A percentile compares a stretch with the other conserved stretches of the same genome.
Conservation (phyloP, 345 rosid genomes). For the Sonneratia caseolaris region DNA sequence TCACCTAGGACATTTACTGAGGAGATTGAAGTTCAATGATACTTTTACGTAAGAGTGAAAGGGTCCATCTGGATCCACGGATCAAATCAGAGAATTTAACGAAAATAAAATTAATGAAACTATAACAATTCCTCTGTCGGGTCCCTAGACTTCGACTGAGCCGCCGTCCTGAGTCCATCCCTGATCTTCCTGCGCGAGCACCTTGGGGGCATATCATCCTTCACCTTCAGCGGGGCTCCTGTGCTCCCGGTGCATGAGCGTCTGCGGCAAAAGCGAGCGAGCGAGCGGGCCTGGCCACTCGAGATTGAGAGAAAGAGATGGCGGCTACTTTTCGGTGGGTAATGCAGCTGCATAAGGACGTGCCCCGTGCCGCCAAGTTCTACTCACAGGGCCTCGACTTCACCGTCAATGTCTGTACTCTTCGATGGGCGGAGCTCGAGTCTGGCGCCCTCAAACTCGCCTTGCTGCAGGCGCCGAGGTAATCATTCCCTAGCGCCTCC, state of each 20-base stretch:
- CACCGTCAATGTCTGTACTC: slow-evolving; percentile 68
- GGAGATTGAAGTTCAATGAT: too few species aligned
- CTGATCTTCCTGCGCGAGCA: too few species aligned
- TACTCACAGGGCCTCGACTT: slow-evolving; percentile 79
- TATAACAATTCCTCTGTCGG: too few species aligned
- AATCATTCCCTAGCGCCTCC: neutral
- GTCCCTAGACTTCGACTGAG: too few species aligned
- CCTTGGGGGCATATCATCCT: too few species aligned
- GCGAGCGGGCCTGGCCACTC: neutral
- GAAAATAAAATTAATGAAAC: too few species aligned
- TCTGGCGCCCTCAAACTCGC: slow-evolving; percentile 79
- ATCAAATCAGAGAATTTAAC: too few species aligned
- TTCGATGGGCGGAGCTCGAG: slow-evolving; percentile 90
- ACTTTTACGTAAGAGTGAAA: too few species aligned
- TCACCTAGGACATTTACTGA: too few species aligned
- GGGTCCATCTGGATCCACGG: too few species aligned
- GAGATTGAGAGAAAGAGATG: slow-evolving; percentile 21
- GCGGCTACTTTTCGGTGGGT: slow-evolving; percentile 77
- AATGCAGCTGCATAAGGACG: slow-evolving; percentile 88
- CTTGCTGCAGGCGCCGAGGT: slow-evolving; percentile 70
- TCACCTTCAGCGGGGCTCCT: neutral
- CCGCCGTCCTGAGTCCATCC: too few species aligned
- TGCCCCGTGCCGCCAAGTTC: slow-evolving; percentile 77
- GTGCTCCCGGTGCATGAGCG: neutral
- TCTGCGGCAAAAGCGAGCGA: neutral